phyloP scores from a whole-genome alignment of 805 yeast genomes.

The Priceomyces medius region DNA sequence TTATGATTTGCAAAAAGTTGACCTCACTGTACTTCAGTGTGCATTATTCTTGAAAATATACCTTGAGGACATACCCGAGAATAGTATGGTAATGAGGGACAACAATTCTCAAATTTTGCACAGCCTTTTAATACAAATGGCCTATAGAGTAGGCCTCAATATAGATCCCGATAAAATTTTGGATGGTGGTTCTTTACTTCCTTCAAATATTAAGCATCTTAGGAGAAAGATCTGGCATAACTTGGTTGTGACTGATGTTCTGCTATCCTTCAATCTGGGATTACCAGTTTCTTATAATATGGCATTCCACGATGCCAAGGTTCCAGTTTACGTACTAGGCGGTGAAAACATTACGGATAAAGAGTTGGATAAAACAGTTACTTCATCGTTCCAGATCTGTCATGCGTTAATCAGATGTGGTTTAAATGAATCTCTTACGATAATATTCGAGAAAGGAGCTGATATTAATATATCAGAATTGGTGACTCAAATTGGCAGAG shows the following conservation, averaged over 20 bases:
- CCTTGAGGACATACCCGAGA: slow-evolving; percentile 56
- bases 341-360: slow-evolving; percentile 32
- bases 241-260: slow-evolving; percentile 42
- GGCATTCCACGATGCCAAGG: slow-evolving; percentile 45
- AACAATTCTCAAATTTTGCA: slow-evolving; percentile 24
- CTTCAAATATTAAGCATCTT: not conserved
- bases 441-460: slow-evolving; percentile 35
- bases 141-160: slow-evolving; percentile 46
- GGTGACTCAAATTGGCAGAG: slow-evolving; percentile 22
- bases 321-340: slow-evolving; percentile 39
- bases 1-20: slow-evolving; percentile 32
- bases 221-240: slow-evolving; percentile 57
- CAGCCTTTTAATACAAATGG: slow-evolving; percentile 39
- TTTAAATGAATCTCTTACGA: slow-evolving; percentile 30
- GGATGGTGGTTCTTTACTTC: slow-evolving; percentile 8
- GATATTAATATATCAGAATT: slow-evolving; percentile 34
- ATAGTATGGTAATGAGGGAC: slow-evolving; percentile 42
- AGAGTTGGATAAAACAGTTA: slow-evolving; percentile 38
- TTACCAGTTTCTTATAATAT: slow-evolving; percentile 38
- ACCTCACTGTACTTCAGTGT: slow-evolving; percentile 55
- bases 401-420: slow-evolving; percentile 25
- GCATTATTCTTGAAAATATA: slow-evolving; percentile 56
- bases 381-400: slow-evolving; percentile 25
- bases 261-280: slow-evolving; percentile 45
- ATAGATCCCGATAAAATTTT: slow-evolving; percentile 42